Conservation (phyloP, 2,329 filamentous ascomycete genomes). For the Dactylonectria macrodidyma region DNA sequence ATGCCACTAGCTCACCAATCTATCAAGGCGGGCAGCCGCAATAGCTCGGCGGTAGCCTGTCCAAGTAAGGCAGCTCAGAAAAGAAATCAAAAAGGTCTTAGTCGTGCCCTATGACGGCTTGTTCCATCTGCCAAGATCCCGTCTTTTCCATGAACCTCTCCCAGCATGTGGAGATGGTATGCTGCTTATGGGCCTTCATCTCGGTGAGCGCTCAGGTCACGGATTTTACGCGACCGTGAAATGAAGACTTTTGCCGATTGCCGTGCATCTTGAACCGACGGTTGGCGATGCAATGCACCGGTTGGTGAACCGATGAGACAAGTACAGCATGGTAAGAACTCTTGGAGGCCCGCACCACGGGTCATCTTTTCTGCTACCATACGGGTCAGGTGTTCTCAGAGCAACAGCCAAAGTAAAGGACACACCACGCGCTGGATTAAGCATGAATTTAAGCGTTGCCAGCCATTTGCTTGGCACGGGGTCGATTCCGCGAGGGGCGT, state of each 20-base stretch:
- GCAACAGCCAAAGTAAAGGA: conserved; percentile 27
- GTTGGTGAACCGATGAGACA: not conserved
- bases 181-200: conserved; percentile 19
- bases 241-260: conserved; percentile 1
- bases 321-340: not conserved
- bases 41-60: conserved; percentile 19
- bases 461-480: conserved; percentile 61
- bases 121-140: conserved; percentile 6
- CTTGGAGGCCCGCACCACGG: too few species aligned
- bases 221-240: not conserved
- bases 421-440: conserved; percentile 56
- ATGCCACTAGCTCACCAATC: conserved; percentile 25
- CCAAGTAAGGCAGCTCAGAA: conserved; percentile 6
- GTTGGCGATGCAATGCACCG: not conserved
- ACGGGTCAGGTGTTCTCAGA: conserved; percentile 36
- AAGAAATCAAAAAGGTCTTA: not conserved
- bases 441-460: conserved; percentile 67
- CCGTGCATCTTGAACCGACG: not conserved
- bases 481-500: conserved; percentile 44
- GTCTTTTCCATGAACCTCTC: conserved; percentile 12
- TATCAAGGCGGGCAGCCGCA: conserved; percentile 17
- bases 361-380: conserved; percentile 6
- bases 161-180: conserved; percentile 12
- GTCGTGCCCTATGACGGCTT: not conserved
- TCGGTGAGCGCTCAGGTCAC: conserved; percentile 5